These are phyloP conservation scores for Leccinum fallax DNA, from an alignment of 1,284 basidiomycete genomes.

Conservation along the genomic window DNA sequence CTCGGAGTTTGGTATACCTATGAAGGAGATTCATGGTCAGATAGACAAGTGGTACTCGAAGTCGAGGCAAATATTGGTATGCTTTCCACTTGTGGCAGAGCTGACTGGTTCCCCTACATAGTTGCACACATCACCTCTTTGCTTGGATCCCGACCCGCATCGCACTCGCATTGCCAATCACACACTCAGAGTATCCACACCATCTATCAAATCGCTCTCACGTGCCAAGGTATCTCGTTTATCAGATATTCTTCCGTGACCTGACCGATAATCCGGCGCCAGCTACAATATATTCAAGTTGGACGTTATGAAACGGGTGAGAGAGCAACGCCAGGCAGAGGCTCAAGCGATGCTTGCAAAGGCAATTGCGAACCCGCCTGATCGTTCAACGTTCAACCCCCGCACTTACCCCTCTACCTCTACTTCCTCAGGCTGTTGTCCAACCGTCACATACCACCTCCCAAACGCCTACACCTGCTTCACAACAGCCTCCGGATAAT, in stretches of 20 bases:
- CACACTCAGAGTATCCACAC: conserved; percentile 66
- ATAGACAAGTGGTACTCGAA: conserved; percentile 45
- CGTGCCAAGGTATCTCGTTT: conserved; percentile 47
- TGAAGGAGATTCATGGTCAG: too few species aligned
- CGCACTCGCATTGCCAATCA: conserved; percentile 73
- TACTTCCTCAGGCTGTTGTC: conserved; percentile 14
- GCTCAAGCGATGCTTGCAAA: conserved; percentile 25
- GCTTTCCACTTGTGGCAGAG: conserved; percentile 20
- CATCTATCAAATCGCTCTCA: conserved; percentile 52
- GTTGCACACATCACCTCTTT: conserved; percentile 72
- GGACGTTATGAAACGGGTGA: conserved; percentile 44
- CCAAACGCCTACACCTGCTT: conserved; percentile 19
- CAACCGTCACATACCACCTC: conserved; percentile 20
- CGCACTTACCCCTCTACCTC: conserved; percentile 19
- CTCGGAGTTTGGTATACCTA: too few species aligned
- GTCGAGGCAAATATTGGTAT: conserved; percentile 72
- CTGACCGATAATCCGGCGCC: conserved; percentile 8
- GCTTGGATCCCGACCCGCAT: conserved; percentile 74
- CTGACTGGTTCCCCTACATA: conserved; percentile 32
- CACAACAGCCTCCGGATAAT: conserved; percentile 23
- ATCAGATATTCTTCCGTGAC: conserved; percentile 2
- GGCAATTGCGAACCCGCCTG: conserved; percentile 27
- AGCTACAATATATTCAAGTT: conserved; percentile 52
- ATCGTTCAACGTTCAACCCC: conserved; percentile 22
- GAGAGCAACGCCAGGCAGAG: conserved; percentile 21